phyloP scores from a whole-genome alignment of 169 alveolate genomes.

The Plasmodium sp. region DNA sequence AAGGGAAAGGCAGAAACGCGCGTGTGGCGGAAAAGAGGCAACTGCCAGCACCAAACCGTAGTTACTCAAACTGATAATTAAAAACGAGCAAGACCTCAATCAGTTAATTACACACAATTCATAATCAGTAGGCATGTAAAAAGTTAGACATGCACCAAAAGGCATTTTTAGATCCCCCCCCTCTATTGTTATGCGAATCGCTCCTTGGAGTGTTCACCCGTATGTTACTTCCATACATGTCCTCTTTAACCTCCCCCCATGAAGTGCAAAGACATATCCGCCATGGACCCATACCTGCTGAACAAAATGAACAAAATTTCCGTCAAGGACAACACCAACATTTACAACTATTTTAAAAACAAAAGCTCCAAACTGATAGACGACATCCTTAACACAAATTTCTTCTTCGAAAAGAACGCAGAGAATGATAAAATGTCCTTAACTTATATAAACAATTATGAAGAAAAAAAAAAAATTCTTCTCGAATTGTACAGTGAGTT shows the following conservation, averaged over 20 bases:
- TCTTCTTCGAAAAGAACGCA: conserved; percentile 14
- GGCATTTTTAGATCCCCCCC: not conserved
- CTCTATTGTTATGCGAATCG: not conserved
- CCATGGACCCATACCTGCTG: conserved; percentile 43
- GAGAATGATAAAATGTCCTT: conserved; percentile 26
- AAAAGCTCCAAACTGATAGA: conserved; percentile 20
- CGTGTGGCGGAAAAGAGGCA: not conserved
- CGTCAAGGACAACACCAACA: conserved; percentile 26
- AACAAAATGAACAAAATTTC: conserved; percentile 53
- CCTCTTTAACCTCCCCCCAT: not conserved
- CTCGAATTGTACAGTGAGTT: conserved; percentile 29
- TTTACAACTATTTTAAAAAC: conserved; percentile 57
- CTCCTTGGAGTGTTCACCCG: not conserved
- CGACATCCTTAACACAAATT: conserved; percentile 9
- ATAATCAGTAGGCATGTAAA: not conserved
- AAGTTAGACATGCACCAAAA: not conserved
- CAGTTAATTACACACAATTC: not conserved
- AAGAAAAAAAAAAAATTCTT: conserved; percentile 34
- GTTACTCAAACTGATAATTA: not conserved
- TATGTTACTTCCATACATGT: too few species aligned
- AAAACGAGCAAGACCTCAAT: not conserved
- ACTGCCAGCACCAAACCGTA: not conserved
- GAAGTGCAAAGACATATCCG: conserved; percentile 53
- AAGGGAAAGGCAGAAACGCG: not conserved
- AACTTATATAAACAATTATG: conserved; percentile 23